Percentiles rank a stretch among this genome's conserved stretches.
Conservation (phyloP, 148 eudicot species). For the Spergularia bocconei region DNA sequence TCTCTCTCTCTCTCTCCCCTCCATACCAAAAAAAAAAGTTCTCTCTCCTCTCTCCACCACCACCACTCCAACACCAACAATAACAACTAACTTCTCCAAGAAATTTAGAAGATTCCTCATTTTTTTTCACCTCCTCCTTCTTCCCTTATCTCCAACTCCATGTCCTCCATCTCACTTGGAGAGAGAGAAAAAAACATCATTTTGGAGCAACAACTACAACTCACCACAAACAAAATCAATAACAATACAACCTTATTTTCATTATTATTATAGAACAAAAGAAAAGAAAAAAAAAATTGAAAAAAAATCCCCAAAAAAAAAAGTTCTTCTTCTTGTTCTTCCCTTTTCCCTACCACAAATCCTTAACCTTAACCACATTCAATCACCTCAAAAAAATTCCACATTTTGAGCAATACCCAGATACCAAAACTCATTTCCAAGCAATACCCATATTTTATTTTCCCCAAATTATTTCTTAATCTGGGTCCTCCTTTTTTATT, state of each 20-base stretch:
- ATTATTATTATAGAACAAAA: background rate
- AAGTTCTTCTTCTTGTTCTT: background rate
- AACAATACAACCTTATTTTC: background rate
- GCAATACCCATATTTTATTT: background rate
- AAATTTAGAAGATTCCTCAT: conserved; percentile 20
- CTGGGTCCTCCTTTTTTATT: background rate
- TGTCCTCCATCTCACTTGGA: conserved; percentile 5
- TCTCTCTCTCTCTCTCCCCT: conserved; percentile 11
- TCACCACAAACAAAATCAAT: background rate
- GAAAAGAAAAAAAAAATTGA: background rate
- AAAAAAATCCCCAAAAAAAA: background rate
- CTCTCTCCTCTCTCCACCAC: background rate
- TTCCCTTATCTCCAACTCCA: conserved; percentile 30
- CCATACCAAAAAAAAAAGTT: conserved; percentile 20
- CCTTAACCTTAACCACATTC: background rate
- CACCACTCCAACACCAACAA: conserved; percentile 12
- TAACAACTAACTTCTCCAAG: conserved; percentile 23
- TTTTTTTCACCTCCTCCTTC: background rate
- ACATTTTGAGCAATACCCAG: conserved; percentile 37
- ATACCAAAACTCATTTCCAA: background rate
- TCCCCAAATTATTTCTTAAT: background rate
- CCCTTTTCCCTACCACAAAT: conserved; percentile 17
- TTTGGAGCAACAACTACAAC: background rate
- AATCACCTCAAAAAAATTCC: conserved; percentile 19
- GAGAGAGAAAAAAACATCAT: background rate